Evolutionary conservation across 805 yeast species (phyloP).

Genomic region (Myxozyma geophila): DNA sequence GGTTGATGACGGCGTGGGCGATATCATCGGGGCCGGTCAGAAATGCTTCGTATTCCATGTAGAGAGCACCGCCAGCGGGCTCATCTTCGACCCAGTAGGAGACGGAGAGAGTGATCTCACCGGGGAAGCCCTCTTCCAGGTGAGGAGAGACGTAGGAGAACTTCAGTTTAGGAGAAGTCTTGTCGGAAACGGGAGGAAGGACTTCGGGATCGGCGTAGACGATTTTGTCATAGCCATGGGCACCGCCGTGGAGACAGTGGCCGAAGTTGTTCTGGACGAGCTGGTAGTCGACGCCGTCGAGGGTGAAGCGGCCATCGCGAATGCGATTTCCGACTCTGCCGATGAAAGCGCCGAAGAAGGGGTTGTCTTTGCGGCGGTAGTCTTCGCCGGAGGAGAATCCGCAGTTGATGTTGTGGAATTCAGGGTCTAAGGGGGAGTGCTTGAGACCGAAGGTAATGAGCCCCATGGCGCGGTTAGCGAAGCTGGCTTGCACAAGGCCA

Average conservation of each 20-base stretch:
- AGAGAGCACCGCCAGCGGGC: slow-evolving; percentile 47
- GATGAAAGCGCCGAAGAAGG: slow-evolving; percentile 65
- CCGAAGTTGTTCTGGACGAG: slow-evolving; percentile 52
- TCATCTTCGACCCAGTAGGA: slow-evolving; percentile 51
- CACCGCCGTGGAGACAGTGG: slow-evolving; percentile 61
- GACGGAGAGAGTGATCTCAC: slow-evolving; percentile 54
- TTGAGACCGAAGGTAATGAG: slow-evolving; percentile 22
- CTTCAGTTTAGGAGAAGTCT: slow-evolving; percentile 42
- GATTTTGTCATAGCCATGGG: slow-evolving; percentile 56
- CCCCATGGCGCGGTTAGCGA: slow-evolving; percentile 31
- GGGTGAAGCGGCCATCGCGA: slow-evolving; percentile 49
- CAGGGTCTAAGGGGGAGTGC: slow-evolving; percentile 10
- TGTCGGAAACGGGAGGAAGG: slow-evolving; percentile 43
- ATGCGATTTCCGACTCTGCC: slow-evolving; percentile 71
- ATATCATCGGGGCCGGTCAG: slow-evolving; percentile 44
- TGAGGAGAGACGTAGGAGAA: slow-evolving; percentile 54
- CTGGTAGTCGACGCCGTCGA: slow-evolving; percentile 50
- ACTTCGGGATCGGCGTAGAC: slow-evolving; percentile 60
- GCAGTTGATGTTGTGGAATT: slow-evolving; percentile 24
- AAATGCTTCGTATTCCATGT: slow-evolving; percentile 54
- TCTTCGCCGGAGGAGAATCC: slow-evolving; percentile 29
- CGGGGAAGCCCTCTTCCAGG: slow-evolving; percentile 64
- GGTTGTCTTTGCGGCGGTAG: slow-evolving; percentile 47
- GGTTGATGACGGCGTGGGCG: slow-evolving; percentile 56
- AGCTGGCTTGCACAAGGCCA: slow-evolving; percentile 24